phyloP scores from a whole-genome alignment of 1,284 basidiomycete species.

The Rhodotorula sp. region DNA sequence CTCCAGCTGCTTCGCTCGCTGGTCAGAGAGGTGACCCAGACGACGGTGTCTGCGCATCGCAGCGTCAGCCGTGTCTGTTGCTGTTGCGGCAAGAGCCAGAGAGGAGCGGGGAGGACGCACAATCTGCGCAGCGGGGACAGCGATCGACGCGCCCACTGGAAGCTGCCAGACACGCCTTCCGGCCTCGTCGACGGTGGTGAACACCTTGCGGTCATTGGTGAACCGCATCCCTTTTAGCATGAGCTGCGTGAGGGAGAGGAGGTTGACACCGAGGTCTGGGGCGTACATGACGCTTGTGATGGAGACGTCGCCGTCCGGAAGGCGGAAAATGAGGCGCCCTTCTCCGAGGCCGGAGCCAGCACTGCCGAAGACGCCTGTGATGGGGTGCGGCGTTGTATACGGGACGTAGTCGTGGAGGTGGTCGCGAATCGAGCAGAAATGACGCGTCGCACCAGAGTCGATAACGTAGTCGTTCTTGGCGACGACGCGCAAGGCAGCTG shows the following conservation, averaged over 20 bases:
- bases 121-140: no score
- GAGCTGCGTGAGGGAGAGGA: not conserved
- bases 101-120: not conserved
- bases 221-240: not conserved
- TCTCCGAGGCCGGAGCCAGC: not conserved
- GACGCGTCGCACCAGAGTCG: not conserved
- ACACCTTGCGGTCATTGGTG: not conserved
- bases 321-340: not conserved
- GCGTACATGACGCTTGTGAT: not conserved
- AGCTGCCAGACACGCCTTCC: not conserved
- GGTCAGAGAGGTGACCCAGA: no score
- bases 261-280: slow-evolving; percentile 2
- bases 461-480: not conserved
- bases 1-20: no score
- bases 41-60: no score
- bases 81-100: no score
- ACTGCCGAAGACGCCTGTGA: not conserved
- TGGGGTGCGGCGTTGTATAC: not conserved
- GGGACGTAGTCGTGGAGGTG: not conserved
- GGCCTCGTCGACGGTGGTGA: not conserved
- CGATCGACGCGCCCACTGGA: not conserved
- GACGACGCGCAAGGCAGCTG: no score
- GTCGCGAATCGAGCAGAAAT: not conserved
- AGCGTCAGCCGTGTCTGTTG: not conserved
- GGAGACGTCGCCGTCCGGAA: not conserved